Evolutionary conservation across 495 filamentous ascomycete species (phyloP), one percentile per base, ranked within the genome.

Genomic region (Aspergillus bertholletiae): DNA sequence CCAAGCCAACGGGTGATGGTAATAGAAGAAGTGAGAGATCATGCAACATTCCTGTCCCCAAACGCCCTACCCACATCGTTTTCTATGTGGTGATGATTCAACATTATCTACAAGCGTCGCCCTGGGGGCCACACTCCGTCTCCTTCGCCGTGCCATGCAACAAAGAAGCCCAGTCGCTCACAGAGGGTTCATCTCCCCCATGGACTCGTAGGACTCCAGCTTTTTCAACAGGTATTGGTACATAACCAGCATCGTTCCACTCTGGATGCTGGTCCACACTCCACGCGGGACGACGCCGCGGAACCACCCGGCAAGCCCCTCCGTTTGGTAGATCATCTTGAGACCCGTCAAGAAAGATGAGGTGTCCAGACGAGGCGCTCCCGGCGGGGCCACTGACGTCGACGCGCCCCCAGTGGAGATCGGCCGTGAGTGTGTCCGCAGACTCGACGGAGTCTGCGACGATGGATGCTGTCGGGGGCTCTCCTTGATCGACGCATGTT

Each of bases 251-350:
- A 98, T 98, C 46, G 92, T 96, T 22, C 93, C 89, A 63, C 89
- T 94, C 73, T 98, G 94, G 46, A 97, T 88, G 66, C 90, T 95
- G 45, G 94, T 97, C 94, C 94, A 98, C n/a, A 97, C 90, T 51
- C 85, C 84, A 28, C 94, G 83, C 8, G 94, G 94, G 5, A 91
- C 94, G 30, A 98, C 94, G 12, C 94, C 94, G 32, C 95, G 84
- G 69, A 98, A 98, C 84, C 92, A 96, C 11, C 94, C 95, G 1
- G 74, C 82, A 34, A 97, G 51, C 1, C 94, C 94, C 68, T 98
- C 94, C 2, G 86, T 88, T 55, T 80, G 82, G 72, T 97, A 98
- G 43, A 98, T 92, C 28, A 94, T 78, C 61, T 77, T 86, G 47
- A 98, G 72, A 0, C 94, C 95, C 0, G 83, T 93, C 48, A 94